Evolutionary conservation across 2,329 filamentous ascomycete genomes (phyloP).

Genomic region (Fusarium austroafricanum): DNA sequence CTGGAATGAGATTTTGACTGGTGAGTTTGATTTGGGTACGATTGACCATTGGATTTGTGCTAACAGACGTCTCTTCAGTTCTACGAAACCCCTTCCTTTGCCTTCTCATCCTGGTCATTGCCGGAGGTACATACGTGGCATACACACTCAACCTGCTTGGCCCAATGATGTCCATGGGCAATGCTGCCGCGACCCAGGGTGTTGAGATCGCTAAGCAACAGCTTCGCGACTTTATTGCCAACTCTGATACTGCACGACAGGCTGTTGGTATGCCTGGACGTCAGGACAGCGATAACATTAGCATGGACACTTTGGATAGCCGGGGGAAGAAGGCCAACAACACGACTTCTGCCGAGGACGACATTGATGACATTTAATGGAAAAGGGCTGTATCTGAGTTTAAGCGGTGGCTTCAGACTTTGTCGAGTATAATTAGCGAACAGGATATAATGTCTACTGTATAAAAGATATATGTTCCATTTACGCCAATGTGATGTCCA

Average conservation of each 20-base stretch:
- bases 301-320: conserved; percentile 70
- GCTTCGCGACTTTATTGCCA: conserved; percentile 88
- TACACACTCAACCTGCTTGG: conserved; percentile 96
- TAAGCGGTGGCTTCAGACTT: conserved; percentile 25
- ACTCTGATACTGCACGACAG: conserved; percentile 84
- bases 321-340: conserved; percentile 63
- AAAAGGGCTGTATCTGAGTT: conserved; percentile 50
- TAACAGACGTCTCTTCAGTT: conserved; percentile 64
- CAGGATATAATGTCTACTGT: conserved; percentile 48
- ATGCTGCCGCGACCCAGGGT: conserved; percentile 87
- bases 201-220: conserved; percentile 92
- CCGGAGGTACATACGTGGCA: conserved; percentile 84
- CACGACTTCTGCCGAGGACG: conserved; percentile 48
- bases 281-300: conserved; percentile 61
- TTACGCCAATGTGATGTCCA: conserved; percentile 4
- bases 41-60: not conserved
- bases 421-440: conserved; percentile 39
- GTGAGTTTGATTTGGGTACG: conserved; percentile 63
- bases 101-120: conserved; percentile 82
- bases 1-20: conserved; percentile 98
- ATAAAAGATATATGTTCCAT: conserved; percentile 21
- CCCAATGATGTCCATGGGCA: conserved; percentile 94
- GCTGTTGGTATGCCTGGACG: conserved; percentile 80
- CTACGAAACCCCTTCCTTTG: conserved; percentile 95
- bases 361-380: conserved; percentile 70